Base-by-base conservation (phyloP, 768 basidiomycete genomes). In the Cystoderma amianthinum region DNA sequence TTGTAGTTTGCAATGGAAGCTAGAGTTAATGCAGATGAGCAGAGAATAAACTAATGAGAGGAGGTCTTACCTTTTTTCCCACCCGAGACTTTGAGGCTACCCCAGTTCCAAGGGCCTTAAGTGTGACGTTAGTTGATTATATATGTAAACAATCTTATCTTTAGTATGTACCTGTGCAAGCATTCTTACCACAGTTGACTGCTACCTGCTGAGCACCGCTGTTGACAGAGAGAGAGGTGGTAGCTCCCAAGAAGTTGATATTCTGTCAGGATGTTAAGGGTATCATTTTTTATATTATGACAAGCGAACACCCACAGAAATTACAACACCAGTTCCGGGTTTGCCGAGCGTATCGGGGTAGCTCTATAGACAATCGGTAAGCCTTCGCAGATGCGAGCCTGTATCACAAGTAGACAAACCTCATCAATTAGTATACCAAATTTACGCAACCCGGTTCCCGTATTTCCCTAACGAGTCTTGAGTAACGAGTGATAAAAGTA, bases 351-450 rank as follows among this genome's bases (percentile, higher is more conserved):
- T 63, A 17, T 55, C 46, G 4, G 80, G 78, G 52, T 83, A 82
- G 51, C 77, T 81, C 68, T 79, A 52, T 28, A n/a, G n/a, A n/a
- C n/a, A n/a, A n/a, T n/a, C n/a, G n/a, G n/a, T n/a, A n/a, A n/a
- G n/a, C n/a, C n/a, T n/a, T n/a, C n/a, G n/a, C n/a, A n/a, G n/a
- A n/a, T n/a, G n/a, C n/a, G n/a, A n/a, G n/a, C n/a, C n/a, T n/a
- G n/a, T n/a, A n/a, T n/a, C n/a, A n/a, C n/a, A n/a, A n/a, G n/a
- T n/a, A n/a, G n/a, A n/a, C n/a, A 16, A 42, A 68, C 74, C 58
- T 80, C 76, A 51, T 80, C 75, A 24, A 85, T 79, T 44, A 85
- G 39, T 0, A 84, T 57, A 22, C 81, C 82, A 43, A 71, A 83
- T 21, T 53, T 15, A 1, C 59, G 61, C 6, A 72, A 61, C 7